phyloP scores from a whole-genome alignment of 306 rosid species.

The Astragalus glycyphyllos region DNA sequence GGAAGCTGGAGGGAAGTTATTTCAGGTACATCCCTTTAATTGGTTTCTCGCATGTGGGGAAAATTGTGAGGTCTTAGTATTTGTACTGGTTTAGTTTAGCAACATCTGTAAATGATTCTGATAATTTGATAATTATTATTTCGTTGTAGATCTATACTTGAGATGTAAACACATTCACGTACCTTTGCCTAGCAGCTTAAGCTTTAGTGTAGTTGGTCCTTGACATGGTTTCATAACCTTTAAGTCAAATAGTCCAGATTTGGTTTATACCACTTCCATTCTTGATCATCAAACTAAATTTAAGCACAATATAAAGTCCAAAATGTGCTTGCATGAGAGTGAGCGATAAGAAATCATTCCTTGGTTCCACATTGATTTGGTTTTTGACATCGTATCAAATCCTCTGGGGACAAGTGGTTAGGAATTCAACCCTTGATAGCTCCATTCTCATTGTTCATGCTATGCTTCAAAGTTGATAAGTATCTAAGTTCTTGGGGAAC shows the following conservation, averaged over 20 bases:
- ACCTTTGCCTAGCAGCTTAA: neutral
- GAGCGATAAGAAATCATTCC: constrained; percentile 15
- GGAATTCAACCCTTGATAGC: neutral
- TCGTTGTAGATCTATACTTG: neutral
- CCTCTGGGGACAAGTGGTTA: neutral
- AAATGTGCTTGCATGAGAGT: neutral
- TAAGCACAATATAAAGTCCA: neutral
- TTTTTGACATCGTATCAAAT: neutral
- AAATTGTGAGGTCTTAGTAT: constrained; percentile 17
- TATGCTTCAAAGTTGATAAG: neutral
- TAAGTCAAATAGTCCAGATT: constrained; percentile 20
- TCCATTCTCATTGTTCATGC: neutral
- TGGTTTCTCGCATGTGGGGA: constrained; percentile 30
- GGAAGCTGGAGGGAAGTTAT: constrained; percentile 86
- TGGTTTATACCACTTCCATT: constrained; percentile 1
- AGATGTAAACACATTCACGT: constrained; percentile 27
- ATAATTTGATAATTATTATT: constrained; percentile 20
- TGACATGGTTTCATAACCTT: neutral
- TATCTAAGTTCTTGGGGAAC: too few relatives aligned
- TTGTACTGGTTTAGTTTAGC: constrained; percentile 13
- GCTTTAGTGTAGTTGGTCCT: neutral
- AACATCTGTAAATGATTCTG: constrained; percentile 26
- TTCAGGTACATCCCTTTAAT: constrained; percentile 61
- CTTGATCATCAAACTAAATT: constrained; percentile 4
- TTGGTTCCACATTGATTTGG: constrained; percentile 1